Conservation (phyloP, 1,284 basidiomycete species). For the Trametes sp. region DNA sequence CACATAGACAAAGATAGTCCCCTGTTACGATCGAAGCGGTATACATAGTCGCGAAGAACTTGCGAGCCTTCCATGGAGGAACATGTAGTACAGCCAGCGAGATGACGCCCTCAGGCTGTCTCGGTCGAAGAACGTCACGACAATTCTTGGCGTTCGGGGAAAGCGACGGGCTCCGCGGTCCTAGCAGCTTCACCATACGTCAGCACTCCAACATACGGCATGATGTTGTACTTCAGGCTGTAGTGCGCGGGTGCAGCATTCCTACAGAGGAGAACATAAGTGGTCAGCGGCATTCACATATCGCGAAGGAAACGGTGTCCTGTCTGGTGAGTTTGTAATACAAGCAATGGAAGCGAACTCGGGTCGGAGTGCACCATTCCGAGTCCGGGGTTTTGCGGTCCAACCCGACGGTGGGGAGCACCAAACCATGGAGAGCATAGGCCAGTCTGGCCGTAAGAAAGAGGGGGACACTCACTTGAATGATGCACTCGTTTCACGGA, state of each 20-base stretch:
- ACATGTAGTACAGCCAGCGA: constrained; percentile 14
- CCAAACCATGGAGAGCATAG: constrained; percentile 16
- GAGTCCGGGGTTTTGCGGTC: neutral
- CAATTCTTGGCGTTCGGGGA: constrained; percentile 53
- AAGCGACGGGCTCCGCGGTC: constrained; percentile 59
- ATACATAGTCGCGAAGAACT: constrained; percentile 22
- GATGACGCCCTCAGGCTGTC: constrained; percentile 3
- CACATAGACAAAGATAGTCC: constrained; percentile 26
- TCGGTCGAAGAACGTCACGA: constrained; percentile 30
- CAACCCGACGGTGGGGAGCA: neutral
- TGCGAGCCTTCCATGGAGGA: constrained; percentile 12
- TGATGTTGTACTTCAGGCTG: constrained; percentile 86
- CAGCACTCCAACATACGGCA: constrained; percentile 87
- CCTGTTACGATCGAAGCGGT: constrained; percentile 24
- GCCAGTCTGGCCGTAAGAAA: constrained; percentile 2
- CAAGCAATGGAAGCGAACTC: neutral
- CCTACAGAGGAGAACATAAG: constrained; percentile 46
- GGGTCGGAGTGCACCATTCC: neutral
- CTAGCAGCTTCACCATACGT: constrained; percentile 79
- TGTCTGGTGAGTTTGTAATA: neutral
- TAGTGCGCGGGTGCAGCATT: constrained; percentile 73
- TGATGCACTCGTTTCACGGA: constrained; percentile 77
- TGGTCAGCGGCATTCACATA: constrained; percentile 23
- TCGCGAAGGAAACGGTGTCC: neutral
- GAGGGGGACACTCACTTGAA: constrained; percentile 71